phyloP scores from a whole-genome alignment of 2,329 filamentous ascomycete genomes.

The Anthostomella pinea region DNA sequence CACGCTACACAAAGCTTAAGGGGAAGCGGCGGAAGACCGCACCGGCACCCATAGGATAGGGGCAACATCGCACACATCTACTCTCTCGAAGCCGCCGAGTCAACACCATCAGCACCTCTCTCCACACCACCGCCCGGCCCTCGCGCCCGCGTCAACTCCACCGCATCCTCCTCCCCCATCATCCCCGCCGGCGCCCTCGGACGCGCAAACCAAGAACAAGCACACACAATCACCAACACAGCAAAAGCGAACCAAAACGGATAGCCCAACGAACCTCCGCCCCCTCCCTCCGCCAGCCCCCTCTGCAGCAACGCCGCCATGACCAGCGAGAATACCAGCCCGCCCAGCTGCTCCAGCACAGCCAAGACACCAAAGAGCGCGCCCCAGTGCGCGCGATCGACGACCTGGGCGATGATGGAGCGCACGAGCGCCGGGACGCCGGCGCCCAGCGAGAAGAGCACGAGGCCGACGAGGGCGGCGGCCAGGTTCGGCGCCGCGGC shows the following conservation, averaged over 20 bases:
- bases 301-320: constrained; percentile 1
- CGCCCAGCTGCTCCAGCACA: constrained; percentile 6
- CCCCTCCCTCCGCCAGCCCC: not conserved
- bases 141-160: no score
- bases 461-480: not conserved
- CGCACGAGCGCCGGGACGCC: constrained; percentile 1
- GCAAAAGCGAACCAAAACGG: constrained; percentile 3
- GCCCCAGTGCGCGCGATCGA: not conserved
- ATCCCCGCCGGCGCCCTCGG: not conserved
- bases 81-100: no score
- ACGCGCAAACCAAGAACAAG: constrained; percentile 1
- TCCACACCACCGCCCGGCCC: no score
- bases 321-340: not conserved
- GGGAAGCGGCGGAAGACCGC: no score
- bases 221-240: constrained; percentile 1
- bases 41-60: no score
- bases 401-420: constrained; percentile 3
- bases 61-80: no score
- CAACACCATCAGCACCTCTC: no score
- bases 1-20: no score
- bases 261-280: not conserved
- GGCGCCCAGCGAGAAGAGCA: constrained; percentile 2
- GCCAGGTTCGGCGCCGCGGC: not conserved
- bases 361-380: constrained; percentile 5
- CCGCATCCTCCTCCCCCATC: not conserved